Percentiles rank a stretch among this genome's conserved stretches.
Conservation (phyloP, 1,284 basidiomycete species). For the Pascua sp. region DNA sequence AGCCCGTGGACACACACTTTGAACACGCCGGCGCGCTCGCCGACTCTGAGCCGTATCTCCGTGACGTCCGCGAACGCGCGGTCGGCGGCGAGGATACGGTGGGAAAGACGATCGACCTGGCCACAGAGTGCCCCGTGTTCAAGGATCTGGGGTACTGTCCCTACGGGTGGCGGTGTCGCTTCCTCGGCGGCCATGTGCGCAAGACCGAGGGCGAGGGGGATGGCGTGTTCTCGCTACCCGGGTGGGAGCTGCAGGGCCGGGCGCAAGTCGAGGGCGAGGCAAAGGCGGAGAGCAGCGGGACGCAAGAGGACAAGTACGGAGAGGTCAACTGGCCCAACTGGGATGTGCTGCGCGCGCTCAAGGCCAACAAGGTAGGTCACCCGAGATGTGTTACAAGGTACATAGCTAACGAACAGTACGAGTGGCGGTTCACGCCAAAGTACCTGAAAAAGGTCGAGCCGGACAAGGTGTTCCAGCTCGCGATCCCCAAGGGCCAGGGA, state of each 20-base stretch:
- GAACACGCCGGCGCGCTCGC: conserved; percentile 53
- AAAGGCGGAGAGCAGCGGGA: conserved; percentile 59
- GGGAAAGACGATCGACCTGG: conserved; percentile 30
- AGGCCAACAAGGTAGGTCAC: conserved; percentile 62
- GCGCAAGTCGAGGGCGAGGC: conserved; percentile 49
- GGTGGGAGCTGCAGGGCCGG: conserved; percentile 4
- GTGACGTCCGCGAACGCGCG: neutral
- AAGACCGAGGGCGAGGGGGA: conserved; percentile 8
- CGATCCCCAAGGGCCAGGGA: conserved; percentile 5
- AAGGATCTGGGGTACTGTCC: conserved; percentile 74
- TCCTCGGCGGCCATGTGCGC: conserved; percentile 70
- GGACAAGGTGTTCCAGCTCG: conserved; percentile 44
- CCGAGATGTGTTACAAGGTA: too few species aligned
- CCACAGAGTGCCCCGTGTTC: conserved; percentile 66
- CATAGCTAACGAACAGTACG: conserved; percentile 24
- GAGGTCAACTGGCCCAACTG: conserved; percentile 72
- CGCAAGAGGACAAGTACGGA: conserved; percentile 61
- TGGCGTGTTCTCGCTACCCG: conserved; percentile 5
- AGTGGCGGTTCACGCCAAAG: conserved; percentile 67
- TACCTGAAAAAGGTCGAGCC: conserved; percentile 63
- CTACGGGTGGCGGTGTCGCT: conserved; percentile 85
- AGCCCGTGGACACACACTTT: conserved; percentile 69
- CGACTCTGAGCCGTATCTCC: conserved; percentile 50
- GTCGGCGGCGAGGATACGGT: conserved; percentile 29
- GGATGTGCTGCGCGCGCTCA: conserved; percentile 59